Base-by-base conservation (phyloP, 352 stramenopile genomes). In the Pythium aristosporum region DNA sequence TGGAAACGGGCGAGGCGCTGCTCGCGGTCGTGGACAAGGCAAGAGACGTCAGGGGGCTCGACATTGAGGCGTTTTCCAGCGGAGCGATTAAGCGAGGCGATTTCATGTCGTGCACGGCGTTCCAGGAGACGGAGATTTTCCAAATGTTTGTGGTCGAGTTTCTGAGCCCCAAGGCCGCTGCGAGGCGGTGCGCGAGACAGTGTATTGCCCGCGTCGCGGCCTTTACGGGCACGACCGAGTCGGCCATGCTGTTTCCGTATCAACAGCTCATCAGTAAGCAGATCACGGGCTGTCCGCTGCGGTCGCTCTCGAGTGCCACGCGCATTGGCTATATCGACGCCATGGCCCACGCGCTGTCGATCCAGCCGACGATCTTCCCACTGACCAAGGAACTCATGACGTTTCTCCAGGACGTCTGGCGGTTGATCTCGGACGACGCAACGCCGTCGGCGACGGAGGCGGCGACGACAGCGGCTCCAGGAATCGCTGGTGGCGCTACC, bases 111-210 rank as follows among this genome's bases (percentile, higher is more conserved):
- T 94, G 83, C 59, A 77, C 87, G 54, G 74, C 81, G 15, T 92
- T 94, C 43, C 85, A 92, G 61, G 82, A 96, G 57, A 92, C 83
- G 2, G 87, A 96, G 54, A 74, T 96, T 10, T 87, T 96, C 30
- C 85, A 94, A 59, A 87, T 94, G 67, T 82, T 94, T 57, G 82
- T 96, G n/a, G 85, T 94, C 30, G 85, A 96, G 50, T 89, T 93
- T 30, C 59, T 96, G 51, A 96, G 84, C 60, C 64, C 84, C 12
- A 91, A 90, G 43, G 67, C 81, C 1, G 75, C 84, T n/a, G 76
- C 85, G 49, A 75, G 87, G 32, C 62, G 78, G 42, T 91, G 84
- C 52, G 87, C 85, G 1, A 92, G 93, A 42, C 61, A 83, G 47
- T 91, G 82, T 36, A 91, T 96, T 28, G 60, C 67, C 11, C 67